Evolutionary conservation across 495 filamentous ascomycete genomes (phyloP).

Genomic region (Talaromyces adpressus): DNA sequence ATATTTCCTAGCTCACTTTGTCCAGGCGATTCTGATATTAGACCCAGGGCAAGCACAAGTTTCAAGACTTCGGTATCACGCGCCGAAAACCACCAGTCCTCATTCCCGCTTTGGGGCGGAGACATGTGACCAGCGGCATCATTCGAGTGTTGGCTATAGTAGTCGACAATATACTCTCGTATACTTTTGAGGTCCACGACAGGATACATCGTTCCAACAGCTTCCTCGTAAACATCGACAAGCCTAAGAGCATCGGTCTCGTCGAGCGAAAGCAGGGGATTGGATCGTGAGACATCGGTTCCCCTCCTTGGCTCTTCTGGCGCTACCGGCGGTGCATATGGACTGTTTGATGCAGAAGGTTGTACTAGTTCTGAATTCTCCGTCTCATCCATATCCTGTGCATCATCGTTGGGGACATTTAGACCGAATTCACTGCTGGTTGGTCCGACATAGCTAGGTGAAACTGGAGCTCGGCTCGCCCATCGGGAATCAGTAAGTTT

Average conservation of each 20-base stretch:
- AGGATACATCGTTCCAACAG: conserved; percentile 78
- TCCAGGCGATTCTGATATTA: conserved; percentile 66
- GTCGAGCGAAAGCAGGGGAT: conserved; percentile 58
- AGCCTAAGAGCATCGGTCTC: conserved; percentile 64
- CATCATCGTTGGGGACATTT: conserved; percentile 10
- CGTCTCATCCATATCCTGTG: neutral
- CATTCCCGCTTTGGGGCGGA: conserved; percentile 34
- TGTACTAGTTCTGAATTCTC: conserved; percentile 1
- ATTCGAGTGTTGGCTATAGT: conserved; percentile 47
- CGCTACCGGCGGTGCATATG: neutral
- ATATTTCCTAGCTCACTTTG: conserved; percentile 63
- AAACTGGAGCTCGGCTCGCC: conserved; percentile 4
- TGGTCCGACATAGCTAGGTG: conserved; percentile 3
- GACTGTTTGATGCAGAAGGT: neutral
- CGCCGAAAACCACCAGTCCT: conserved; percentile 46
- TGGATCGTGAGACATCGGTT: conserved; percentile 26
- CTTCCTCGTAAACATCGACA: conserved; percentile 67
- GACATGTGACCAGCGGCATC: conserved; percentile 38
- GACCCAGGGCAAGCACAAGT: conserved; percentile 64
- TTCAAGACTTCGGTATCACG: conserved; percentile 67
- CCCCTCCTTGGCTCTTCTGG: neutral
- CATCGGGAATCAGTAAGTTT: neutral
- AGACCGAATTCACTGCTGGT: conserved; percentile 24
- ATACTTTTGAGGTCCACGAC: conserved; percentile 64
- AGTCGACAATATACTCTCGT: conserved; percentile 32